phyloP scores from a whole-genome alignment of 768 basidiomycete species.

The Calvatia gigantea region DNA sequence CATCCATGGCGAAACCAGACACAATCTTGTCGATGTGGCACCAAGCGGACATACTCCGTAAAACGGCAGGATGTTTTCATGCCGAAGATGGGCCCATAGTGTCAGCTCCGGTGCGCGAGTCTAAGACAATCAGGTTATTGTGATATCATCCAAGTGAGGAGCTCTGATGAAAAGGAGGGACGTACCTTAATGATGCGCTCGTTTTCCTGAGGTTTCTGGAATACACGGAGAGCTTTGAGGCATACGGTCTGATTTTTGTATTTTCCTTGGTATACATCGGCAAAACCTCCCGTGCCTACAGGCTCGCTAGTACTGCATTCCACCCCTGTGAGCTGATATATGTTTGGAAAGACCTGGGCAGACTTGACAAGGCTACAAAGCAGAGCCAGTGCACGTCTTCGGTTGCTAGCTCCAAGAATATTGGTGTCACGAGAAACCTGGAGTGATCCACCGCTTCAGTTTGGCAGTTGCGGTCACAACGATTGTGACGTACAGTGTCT shows the following conservation, averaged over 20 bases:
- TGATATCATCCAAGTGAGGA: too few species aligned
- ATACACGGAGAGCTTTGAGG: not conserved
- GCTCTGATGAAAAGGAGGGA: too few species aligned
- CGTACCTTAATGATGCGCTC: too few species aligned
- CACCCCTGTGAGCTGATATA: not conserved
- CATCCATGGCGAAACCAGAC: conserved; percentile 20
- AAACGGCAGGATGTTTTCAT: conserved; percentile 32
- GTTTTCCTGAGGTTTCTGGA: too few species aligned
- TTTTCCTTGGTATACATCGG: not conserved
- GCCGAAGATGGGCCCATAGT: conserved; percentile 29
- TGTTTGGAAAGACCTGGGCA: not conserved
- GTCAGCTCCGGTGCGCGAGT: conserved; percentile 21
- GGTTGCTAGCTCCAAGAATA: not conserved
- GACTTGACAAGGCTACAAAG: not conserved
- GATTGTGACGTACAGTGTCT: too few species aligned
- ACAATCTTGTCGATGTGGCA: not conserved
- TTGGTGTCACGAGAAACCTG: not conserved
- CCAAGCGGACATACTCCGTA: conserved; percentile 24
- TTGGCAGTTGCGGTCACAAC: too few species aligned
- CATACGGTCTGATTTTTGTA: not conserved
- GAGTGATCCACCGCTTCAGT: too few species aligned
- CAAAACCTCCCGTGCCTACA: not conserved
- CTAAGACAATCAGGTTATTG: too few species aligned
- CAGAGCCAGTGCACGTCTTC: not conserved
- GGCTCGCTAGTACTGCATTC: not conserved